Percentiles rank a stretch among this genome's conserved stretches.
Conservation (phyloP, 2,329 filamentous ascomycete species). For the Calonectria pseudoturangicola region DNA sequence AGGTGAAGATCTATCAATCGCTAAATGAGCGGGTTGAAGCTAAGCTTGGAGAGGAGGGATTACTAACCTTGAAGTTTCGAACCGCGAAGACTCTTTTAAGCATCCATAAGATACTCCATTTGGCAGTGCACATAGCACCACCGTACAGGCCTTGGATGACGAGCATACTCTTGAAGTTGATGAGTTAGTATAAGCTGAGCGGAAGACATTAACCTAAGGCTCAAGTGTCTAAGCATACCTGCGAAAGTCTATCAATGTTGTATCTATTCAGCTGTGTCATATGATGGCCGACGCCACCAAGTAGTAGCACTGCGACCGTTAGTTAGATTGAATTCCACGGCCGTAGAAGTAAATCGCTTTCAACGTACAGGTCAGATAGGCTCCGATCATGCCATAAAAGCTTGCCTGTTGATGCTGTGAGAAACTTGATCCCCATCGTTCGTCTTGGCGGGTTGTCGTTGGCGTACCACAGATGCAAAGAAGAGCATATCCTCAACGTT, state of each 20-base stretch:
- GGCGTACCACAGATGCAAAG: conserved; percentile 44
- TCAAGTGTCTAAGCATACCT: conserved; percentile 23
- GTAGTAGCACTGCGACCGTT: conserved; percentile 34
- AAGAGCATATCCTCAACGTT: conserved; percentile 42
- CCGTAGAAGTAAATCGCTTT: no score
- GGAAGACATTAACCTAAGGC: no score
- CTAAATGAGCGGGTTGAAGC: neutral
- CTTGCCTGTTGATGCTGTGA: conserved; percentile 28
- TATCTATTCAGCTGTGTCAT: conserved; percentile 38
- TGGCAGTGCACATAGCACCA: conserved; percentile 43
- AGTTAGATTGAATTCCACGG: neutral
- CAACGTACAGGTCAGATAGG: conserved; percentile 38
- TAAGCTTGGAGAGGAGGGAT: neutral
- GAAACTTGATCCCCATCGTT: neutral
- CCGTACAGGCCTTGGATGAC: conserved; percentile 43
- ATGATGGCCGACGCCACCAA: conserved; percentile 43
- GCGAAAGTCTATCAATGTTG: conserved; percentile 41
- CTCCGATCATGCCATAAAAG: conserved; percentile 42
- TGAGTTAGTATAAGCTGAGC: neutral
- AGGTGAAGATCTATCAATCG: conserved; percentile 52
- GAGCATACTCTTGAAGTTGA: conserved; percentile 36
- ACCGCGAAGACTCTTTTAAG: conserved; percentile 43
- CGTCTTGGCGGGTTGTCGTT: neutral
- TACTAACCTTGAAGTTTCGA: conserved; percentile 36
- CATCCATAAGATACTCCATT: conserved; percentile 47